Base-by-base conservation (phyloP, 2,329 filamentous ascomycete species). In the Paramyrothecium sp. region DNA sequence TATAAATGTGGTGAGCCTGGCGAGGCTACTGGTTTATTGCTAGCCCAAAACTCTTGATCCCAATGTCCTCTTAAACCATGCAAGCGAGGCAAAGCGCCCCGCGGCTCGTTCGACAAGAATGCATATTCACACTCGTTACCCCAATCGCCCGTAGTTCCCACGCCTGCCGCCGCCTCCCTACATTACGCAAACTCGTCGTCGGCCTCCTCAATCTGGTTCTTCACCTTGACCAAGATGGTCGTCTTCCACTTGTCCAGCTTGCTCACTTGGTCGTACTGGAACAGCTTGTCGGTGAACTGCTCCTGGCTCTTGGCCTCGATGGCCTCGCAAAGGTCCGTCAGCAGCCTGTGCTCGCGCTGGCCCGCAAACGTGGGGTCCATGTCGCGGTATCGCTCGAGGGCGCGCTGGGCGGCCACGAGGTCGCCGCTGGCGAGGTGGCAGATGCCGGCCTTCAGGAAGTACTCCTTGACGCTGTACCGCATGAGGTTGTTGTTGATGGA, bases 171-270 rank as follows among this genome's bases (percentile, higher is more conserved):
- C 41, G 21, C 58, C 33, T 17, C 13, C 5, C 38, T 5, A 19
- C n/a, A 16, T 61, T 71, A 77, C 33, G 75, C 74, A 68, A 77
- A 76, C 67, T 78, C 76, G 54, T 77, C 75, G 54, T 76, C 73
- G 19, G 72, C 71, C 61, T 74, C 79, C 76, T 94, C 89, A 66
- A 97, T 96, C 55, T 81, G 81, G 67, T 88, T 88, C 87, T 97
- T 97, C 68, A 97, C 83, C 65, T 87, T 85, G 69, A 96, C 78
- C 61, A 97, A 75, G 57, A 97, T 79, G 33, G 89, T 91, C 53
- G 91, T 97, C 89, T 97, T 97, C 94, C 94, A 98, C 79, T 94
- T 95, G 71, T 97, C 93, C 69, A 98, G 78, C 81, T 95, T 95
- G 78, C 88, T 95, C 78, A 97, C 82, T 78, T 96, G 91, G 73